Base-by-base conservation (phyloP, 805 yeast species). In the Starmerella apis region DNA sequence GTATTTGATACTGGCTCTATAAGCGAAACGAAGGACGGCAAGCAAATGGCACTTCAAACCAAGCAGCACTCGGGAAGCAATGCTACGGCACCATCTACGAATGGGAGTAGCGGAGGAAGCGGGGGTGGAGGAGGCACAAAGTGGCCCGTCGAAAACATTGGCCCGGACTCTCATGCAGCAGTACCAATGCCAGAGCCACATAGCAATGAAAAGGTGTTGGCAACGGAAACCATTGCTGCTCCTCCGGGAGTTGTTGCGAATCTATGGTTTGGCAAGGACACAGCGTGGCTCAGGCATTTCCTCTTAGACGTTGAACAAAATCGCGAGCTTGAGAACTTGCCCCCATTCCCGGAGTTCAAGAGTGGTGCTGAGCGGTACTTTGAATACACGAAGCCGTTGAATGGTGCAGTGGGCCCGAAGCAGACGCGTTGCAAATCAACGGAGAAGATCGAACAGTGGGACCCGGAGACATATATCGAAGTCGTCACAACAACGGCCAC, bases 391-490 rank as follows among this genome's bases (percentile, higher is more conserved):
- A 85, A 85, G 65, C 86, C 82, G 0, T 71, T 92, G 50, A 78
- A 80, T 47, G 87, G 77, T 47, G 76, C 95, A 1, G 79, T 92
- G 32, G 98, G 98, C 0, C 98, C 98, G 11, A 87, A 86, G 59
- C 86, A 90, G 22, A 88, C 99, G 2, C 78, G 74, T 50, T 85
- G 94, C 63, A 52, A 68, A n/a, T 78, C 76, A 14, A 77, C 79
- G 28, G 96, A 87, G 58, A 68, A 72, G 0, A 71, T 84, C 19
- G 76, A 78, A 39, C 66, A 73, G 42, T 66, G 73, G 59, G 82
- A 84, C 59, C 69, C 71, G 46, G 68, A 74, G 4, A 70, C 71
- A 16, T 73, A 73, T 56, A 75, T 86, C 30, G 74, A 78, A 51
- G 78, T 86, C 1, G 67, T 79, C 2, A 78, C 80, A 37, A 70